Evolutionary conservation across 129 eudicot species (phyloP), one percentile per base, ranked within the genome.

Genomic region (Saposhnikovia divaricata): DNA sequence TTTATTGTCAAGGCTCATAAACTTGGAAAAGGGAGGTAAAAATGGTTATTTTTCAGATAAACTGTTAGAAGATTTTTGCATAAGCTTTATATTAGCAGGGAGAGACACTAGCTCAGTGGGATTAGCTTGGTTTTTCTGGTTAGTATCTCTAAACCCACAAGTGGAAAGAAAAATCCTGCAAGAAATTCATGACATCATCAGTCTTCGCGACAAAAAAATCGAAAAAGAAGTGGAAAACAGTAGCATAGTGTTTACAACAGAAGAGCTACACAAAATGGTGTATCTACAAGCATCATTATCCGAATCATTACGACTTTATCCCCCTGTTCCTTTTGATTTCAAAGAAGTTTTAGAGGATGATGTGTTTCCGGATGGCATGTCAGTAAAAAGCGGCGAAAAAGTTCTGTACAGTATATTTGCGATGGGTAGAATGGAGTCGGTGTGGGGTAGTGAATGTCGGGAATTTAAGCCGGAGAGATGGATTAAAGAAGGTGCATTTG

Each of bases 101-200:
- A 81, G 94, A 39, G 94, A 90, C 87, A 90, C 94, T 2, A 86
- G 90, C 80, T 90, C 94, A 16, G 94, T 90, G 59, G 94, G 88
- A 51, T 72, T 90, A 65, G 83, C 88, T 40, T 90, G 94, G 94
- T 90, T 90, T 74, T 90, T 90, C 61, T 90, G 94, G 94, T 61
- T 90, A 59, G 72, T 90, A 9, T 79, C 85, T 72, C 63, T 79
- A 84, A 78, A 84, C 88, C 90, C 87, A 3, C 43, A 21, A 0
- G 87, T 88, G 8, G 94, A 90, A 81, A 78, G 40, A 27, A 87
- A 76, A 23, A 88, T 90, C 45, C 85, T 86, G 46, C 18, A 76
- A 0, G 94, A 90, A 77, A 76, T 90, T 40, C 28, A 61, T 2
- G 74, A 74, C 43, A 84, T 90, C 75, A 38, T 88, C 9, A 39